These are phyloP conservation scores for Ceriops tagal DNA, from an alignment of 345 rosid species.

Conservation along the genomic window DNA sequence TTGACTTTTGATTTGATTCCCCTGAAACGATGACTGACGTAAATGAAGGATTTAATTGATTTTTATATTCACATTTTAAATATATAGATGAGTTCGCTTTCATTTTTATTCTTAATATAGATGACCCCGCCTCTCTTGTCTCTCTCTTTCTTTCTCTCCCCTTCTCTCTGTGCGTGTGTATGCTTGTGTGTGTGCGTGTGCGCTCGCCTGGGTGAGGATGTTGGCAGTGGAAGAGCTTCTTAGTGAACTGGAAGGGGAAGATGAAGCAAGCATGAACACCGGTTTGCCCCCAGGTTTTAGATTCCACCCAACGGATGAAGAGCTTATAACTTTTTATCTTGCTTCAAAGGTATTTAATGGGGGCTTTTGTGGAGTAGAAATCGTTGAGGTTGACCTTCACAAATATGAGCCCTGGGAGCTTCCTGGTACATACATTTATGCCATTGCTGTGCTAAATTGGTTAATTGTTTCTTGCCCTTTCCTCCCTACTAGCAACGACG, in stretches of 20 bases:
- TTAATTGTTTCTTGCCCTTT: neutral
- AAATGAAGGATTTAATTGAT: too few relatives aligned
- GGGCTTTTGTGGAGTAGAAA: constrained; percentile 60
- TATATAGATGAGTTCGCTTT: too few relatives aligned
- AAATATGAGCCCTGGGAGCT: constrained; percentile 99
- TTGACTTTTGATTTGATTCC: too few relatives aligned
- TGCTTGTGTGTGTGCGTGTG: constrained; percentile 7
- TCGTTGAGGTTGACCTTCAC: constrained; percentile 88
- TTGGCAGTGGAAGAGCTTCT: constrained; percentile 61
- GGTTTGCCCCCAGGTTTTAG: constrained; percentile 96
- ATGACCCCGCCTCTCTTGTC: too few relatives aligned
- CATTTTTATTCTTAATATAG: too few relatives aligned
- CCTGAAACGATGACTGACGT: too few relatives aligned
- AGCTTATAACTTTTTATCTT: constrained; percentile 80
- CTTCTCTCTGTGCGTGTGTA: constrained; percentile 6
- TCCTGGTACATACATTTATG: constrained; percentile 49
- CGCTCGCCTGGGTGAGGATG: constrained; percentile 11
- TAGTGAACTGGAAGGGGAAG: constrained; percentile 61
- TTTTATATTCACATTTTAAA: too few relatives aligned
- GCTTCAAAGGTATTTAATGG: constrained; percentile 86
- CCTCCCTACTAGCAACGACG: too few relatives aligned
- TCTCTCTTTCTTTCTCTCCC: too few relatives aligned
- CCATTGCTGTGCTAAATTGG: too few relatives aligned
- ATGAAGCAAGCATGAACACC: constrained; percentile 40
- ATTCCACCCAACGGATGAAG: constrained; percentile 97